These are phyloP conservation scores for Jackrogersella minutella DNA, from an alignment of 495 filamentous ascomycete genomes.

Conservation along the genomic window DNA sequence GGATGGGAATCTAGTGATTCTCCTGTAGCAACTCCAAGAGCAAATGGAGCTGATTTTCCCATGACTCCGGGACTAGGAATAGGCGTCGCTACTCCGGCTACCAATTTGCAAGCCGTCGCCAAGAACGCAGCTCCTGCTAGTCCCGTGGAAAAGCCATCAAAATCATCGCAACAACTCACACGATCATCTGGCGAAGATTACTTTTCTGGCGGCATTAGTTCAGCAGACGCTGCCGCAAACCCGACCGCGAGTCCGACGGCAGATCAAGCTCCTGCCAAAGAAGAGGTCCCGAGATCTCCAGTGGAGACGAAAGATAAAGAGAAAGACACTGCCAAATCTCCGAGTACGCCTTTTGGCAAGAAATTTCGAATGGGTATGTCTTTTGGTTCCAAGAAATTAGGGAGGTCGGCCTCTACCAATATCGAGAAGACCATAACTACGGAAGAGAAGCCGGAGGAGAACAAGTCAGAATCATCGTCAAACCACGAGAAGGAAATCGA, in stretches of 20 bases:
- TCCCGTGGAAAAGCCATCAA: slow-evolving; percentile 52
- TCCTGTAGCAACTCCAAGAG: slow-evolving; percentile 67
- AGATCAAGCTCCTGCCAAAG: slow-evolving; percentile 33
- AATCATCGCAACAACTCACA: slow-evolving; percentile 38
- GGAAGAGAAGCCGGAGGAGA: slow-evolving; percentile 74
- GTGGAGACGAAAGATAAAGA: slow-evolving; percentile 65
- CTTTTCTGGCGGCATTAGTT: slow-evolving; percentile 54
- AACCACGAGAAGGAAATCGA: slow-evolving; percentile 87
- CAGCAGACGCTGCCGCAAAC: slow-evolving; percentile 46
- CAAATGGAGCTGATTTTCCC: slow-evolving; percentile 64
- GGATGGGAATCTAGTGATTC: slow-evolving; percentile 55
- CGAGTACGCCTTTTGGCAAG: slow-evolving; percentile 77
- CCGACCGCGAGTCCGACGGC: slow-evolving; percentile 51
- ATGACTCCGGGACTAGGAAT: slow-evolving; percentile 79
- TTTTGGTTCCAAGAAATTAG: slow-evolving; percentile 81
- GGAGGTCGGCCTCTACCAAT: slow-evolving; percentile 74
- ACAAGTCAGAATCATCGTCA: slow-evolving; percentile 64
- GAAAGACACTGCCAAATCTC: slow-evolving; percentile 72
- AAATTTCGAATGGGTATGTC: slow-evolving; percentile 88
- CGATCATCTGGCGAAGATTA: slow-evolving; percentile 58
- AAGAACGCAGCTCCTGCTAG: slow-evolving; percentile 46
- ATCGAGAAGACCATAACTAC: slow-evolving; percentile 74
- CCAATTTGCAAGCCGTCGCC: slow-evolving; percentile 55
- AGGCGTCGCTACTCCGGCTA: slow-evolving; percentile 76
- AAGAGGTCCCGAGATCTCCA: slow-evolving; percentile 61